Percentiles rank a stretch among this genome's conserved stretches.
Evolutionary conservation across 192 early-diverging fungal species (phyloP).

Genomic region (Coemansia sp.): DNA sequence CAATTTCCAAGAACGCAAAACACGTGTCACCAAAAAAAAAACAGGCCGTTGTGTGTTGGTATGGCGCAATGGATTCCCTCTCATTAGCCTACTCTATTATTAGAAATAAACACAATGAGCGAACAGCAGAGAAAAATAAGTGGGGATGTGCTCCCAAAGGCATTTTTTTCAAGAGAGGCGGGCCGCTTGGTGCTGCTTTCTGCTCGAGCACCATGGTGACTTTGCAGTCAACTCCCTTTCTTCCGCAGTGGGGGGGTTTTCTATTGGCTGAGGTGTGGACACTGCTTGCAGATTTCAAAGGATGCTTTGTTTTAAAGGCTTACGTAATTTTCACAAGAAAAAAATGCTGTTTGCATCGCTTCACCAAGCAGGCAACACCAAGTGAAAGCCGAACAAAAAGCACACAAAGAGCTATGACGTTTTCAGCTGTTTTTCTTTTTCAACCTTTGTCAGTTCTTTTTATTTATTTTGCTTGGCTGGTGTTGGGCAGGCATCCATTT

Average conservation of each 20-base stretch:
- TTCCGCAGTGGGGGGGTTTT: not conserved
- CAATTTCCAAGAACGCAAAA: too few species aligned
- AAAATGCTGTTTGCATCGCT: too few species aligned
- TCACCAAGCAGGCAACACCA: too few species aligned
- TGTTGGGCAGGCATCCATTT: not conserved
- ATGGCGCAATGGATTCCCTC: too few species aligned
- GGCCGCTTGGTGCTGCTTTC: not conserved
- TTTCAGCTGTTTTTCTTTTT: too few species aligned
- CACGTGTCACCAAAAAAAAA: too few species aligned
- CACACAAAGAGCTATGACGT: too few species aligned
- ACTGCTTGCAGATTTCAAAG: not conserved
- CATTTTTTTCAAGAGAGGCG: constrained; percentile 7
- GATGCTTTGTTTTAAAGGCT: not conserved
- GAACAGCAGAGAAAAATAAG: not conserved
- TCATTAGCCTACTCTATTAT: too few species aligned
- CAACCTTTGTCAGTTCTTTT: not conserved
- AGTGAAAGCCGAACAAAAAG: not conserved
- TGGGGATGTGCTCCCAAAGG: not conserved
- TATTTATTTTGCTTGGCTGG: not conserved
- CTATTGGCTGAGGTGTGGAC: not conserved
- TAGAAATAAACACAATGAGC: too few species aligned
- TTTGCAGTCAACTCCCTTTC: not conserved
- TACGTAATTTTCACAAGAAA: not conserved
- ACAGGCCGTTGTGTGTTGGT: too few species aligned
- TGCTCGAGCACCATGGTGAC: not conserved